Conservation (phyloP, 495 filamentous ascomycete genomes). For the Pyrenula aspistea region DNA sequence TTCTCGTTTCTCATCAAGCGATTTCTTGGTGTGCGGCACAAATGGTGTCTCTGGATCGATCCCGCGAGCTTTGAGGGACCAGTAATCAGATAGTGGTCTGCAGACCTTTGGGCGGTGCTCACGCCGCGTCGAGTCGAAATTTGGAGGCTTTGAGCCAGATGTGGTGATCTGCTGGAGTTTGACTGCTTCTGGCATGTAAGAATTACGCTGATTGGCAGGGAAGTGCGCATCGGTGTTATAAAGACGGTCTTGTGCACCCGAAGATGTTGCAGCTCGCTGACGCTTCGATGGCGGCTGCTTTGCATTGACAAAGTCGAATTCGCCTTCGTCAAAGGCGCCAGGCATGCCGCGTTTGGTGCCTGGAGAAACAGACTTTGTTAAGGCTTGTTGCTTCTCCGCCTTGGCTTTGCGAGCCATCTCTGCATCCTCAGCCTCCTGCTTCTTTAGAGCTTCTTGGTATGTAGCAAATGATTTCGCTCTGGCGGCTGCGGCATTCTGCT, state of each 20-base stretch:
- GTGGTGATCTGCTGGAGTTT: not conserved
- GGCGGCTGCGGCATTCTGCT: not conserved
- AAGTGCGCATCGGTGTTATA: not conserved
- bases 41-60: conserved; percentile 13
- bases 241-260: not conserved
- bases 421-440: not conserved
- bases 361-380: not conserved
- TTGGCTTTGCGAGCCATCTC: not conserved
- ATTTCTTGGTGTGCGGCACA: conserved; percentile 4
- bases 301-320: not conserved
- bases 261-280: not conserved
- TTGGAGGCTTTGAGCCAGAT: not conserved
- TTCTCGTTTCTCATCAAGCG: not conserved
- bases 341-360: not conserved
- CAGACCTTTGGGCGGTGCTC: conserved; percentile 1
- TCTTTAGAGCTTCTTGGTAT: not conserved
- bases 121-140: not conserved
- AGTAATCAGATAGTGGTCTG: conserved; percentile 13
- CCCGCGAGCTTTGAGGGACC: conserved; percentile 13
- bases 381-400: not conserved
- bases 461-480: not conserved
- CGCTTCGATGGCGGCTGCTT: not conserved
- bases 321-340: not conserved
- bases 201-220: not conserved
- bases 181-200: not conserved